Evolutionary conservation across 345 rosid species (phyloP), one percentile per base, ranked within the genome.

Genomic region (Excoecaria agallocha): DNA sequence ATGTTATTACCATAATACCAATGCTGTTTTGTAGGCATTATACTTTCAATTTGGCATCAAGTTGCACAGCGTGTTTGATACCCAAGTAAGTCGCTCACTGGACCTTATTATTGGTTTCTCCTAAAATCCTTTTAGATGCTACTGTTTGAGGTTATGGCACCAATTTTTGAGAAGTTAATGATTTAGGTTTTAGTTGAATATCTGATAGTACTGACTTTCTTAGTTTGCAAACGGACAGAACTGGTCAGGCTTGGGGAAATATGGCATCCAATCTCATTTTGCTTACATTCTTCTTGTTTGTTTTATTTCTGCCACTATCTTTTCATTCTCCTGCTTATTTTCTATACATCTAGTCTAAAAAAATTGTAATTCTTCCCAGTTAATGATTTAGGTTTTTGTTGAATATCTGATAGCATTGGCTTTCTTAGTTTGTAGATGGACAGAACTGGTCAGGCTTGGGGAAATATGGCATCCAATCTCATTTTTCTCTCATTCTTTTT

Each of bases 1-100:
- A 54, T 55, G 16, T 10, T 45, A 39, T 69, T 51, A 59, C 61
- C 2, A 15, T 70, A 55, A 20, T 59, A 41, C 12, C 52, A 16
- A 45, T 81, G 74, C 64, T 48, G 19, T 76, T 80, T 70, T 83
- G 71, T 70, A 94, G 98, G 98, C 98, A 9, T 77, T 94, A 41
- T 89, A 88, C 77, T 94, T 92, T 49, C 98, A 94, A 77, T 94
- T 88, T 64, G 98, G 98, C 81, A 92, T 94, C 77, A 87, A 86
- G 81, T 77, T 94, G 83, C 80, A 89, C 78, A 94, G 88, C 79
- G 92, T 92, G 60, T 84, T 88, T 81, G 98, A 94, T 77, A 92
- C 98, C 65, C 98, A 94, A 90, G 98, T 92, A 57, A 70, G 79
- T 54, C 35, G 74, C 74, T 69, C 66, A 24, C 65, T 52, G 38